These are phyloP conservation scores for Candida dubliniensis DNA, from an alignment of 1,139 yeast genomes.

Conservation along the genomic window DNA sequence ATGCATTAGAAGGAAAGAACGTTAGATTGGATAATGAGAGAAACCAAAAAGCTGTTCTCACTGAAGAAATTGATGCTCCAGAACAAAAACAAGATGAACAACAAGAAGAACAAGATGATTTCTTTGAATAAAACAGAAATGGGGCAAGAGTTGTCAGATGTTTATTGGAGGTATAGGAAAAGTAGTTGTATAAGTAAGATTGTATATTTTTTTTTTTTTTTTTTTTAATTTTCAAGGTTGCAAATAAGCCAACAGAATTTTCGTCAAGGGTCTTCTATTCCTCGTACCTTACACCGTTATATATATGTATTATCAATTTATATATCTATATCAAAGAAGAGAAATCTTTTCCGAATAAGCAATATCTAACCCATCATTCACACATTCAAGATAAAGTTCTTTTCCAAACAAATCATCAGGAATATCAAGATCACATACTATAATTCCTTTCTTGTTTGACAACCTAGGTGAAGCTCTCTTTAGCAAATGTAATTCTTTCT, in stretches of 20 bases:
- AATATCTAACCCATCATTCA: slow-evolving; percentile 70
- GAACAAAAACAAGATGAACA: slow-evolving; percentile 21
- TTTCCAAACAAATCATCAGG: slow-evolving; percentile 50
- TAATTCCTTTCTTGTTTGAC: slow-evolving; percentile 43
- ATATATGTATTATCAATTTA: neutral
- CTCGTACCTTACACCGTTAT: no score
- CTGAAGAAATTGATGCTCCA: slow-evolving; percentile 45
- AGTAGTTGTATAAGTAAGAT: neutral
- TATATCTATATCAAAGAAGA: slow-evolving; percentile 3
- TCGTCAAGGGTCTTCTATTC: no score
- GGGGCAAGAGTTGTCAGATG: no score
- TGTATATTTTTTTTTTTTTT: neutral
- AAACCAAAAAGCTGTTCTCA: slow-evolving; percentile 5
- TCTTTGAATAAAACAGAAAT: slow-evolving; percentile 31
- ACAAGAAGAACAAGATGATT: slow-evolving; percentile 41
- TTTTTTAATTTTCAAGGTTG: neutral
- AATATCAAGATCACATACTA: slow-evolving; percentile 46
- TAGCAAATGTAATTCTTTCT: slow-evolving; percentile 53
- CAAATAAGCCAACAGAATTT: no score
- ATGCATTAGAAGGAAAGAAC: slow-evolving; percentile 51
- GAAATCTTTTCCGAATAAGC: slow-evolving; percentile 24
- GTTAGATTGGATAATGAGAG: slow-evolving; percentile 22
- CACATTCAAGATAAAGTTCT: slow-evolving; percentile 44
- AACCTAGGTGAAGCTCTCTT: slow-evolving; percentile 67
- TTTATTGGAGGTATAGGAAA: no score